Base-by-base conservation (phyloP, 805 yeast genomes). In the Cyberlindnera bimundalis region DNA sequence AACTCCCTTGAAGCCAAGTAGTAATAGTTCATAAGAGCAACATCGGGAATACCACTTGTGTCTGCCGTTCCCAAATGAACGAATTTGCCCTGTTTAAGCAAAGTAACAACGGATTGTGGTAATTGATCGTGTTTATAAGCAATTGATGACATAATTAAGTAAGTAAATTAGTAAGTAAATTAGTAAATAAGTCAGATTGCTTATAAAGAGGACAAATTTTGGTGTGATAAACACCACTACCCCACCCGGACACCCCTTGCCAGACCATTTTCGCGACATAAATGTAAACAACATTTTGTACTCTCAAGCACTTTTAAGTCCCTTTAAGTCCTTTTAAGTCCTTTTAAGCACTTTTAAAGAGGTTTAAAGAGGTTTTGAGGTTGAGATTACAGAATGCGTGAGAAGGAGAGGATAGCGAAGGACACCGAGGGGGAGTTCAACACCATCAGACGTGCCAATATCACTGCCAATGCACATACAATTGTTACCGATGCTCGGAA, bases 11-110 rank as follows among this genome's bases (percentile, higher is more conserved):
- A 59, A 5, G 71, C 67, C 16, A 82, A 62, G 58, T 79, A 86
- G 4, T 90, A 80, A 62, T 86, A 91, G 64, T 87, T 91, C 98
- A 91, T 91, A 48, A 91, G 70, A 15, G 93, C 77, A 3, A 89
- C 96, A 46, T 90, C 93, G 6, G 98, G 98, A 33, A 78, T 62
- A 32, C 85, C 73, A 8, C 60, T 46, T 9, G 60, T 59, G 37
- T 70, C 67, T 44, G 88, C 76, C 2, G 98, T 91, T 3, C 91
- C 97, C 34, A 90, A 69, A 60, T 90, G 97, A 29, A 90, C 78
- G 60, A 78, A 84, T 47, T 81, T 74, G 10, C 87, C 81, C 12
- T 74, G 69, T 44, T 77, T 70, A 27, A 84, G 68, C 28, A 84
- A 64, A 11, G 65, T 57, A 16, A 67, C 43, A 14, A 77, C 59